Evolutionary conservation across 148 eudicot species (phyloP), one percentile per base, ranked within the genome.

Genomic region (Chenopodium album): DNA sequence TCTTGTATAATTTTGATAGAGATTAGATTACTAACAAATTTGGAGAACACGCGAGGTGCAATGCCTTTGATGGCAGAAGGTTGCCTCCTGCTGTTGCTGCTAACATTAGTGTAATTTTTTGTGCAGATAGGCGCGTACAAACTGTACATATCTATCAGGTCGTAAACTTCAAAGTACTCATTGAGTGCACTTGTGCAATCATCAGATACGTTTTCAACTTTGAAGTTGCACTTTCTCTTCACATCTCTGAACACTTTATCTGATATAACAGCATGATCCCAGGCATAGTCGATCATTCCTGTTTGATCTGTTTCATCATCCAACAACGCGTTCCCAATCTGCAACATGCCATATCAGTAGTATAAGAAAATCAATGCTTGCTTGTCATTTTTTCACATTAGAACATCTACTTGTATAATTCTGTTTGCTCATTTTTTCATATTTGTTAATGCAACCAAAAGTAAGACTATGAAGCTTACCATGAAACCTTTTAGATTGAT

Each of bases 251-350:
- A 92, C 2, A 93, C 77, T 44, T 76, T 54, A 81, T 92, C 94
- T 0, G 98, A 95, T 82, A 95, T 87, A 47, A 95, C 95, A 5
- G 98, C 97, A 62, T 95, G 98, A 62, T 92, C 91, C 93, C 93
- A 95, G 4, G 98, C 98, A 56, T 95, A 95, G 59, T 93, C 92
- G 0, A 95, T 86, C 90, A 95, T 87, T 26, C 98, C 98, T 19
- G 64, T 91, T 32, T 95, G 94, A 83, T 95, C 98, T 9, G 90
- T 92, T 32, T 92, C 97, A 26, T 91, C 97, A 52, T 95, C 97
- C 77, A 93, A 2, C 73, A 90, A 76, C 2, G 97, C 93, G 63
- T 95, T 95, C 50, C 98, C 98, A 47, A 95, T 85, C 98, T 95
- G 88, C 82, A 87, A 19, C 82, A 85, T 34, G 0, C 32, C 37